Evolutionary conservation across 805 yeast genomes (phyloP).

Genomic region (Scheffersomyces coipomensis): DNA sequence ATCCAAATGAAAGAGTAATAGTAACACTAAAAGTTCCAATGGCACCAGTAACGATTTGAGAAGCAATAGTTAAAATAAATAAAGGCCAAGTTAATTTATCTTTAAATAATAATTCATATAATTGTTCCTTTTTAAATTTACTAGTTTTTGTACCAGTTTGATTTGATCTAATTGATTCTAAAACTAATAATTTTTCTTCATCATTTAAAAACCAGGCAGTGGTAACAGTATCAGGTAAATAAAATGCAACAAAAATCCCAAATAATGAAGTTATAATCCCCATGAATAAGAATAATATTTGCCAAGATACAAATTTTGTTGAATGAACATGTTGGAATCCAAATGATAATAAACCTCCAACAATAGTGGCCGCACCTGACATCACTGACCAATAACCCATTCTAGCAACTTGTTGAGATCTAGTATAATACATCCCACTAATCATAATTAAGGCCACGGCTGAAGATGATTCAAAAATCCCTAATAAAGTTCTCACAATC

Average conservation of each 20-base stretch:
- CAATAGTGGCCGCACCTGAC: slow-evolving; percentile 56
- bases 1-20: slow-evolving; percentile 53
- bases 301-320: slow-evolving; percentile 52
- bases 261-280: slow-evolving; percentile 52
- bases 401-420: slow-evolving; percentile 49
- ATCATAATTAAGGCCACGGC: slow-evolving; percentile 58
- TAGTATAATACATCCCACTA: slow-evolving; percentile 63
- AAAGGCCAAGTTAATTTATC: slow-evolving; percentile 54
- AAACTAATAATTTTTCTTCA: slow-evolving; percentile 39
- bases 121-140: slow-evolving; percentile 43
- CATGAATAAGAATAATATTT: slow-evolving; percentile 55
- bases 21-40: slow-evolving; percentile 53
- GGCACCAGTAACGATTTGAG: slow-evolving; percentile 52
- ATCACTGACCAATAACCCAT: slow-evolving; percentile 59
- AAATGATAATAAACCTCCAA: slow-evolving; percentile 44
- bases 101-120: slow-evolving; percentile 43
- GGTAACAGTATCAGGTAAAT: slow-evolving; percentile 51
- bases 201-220: slow-evolving; percentile 35
- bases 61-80: slow-evolving; percentile 41
- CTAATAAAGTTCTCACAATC: slow-evolving; percentile 54
- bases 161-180: slow-evolving; percentile 45
- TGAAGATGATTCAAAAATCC: slow-evolving; percentile 53
- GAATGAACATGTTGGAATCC: slow-evolving; percentile 51
- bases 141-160: slow-evolving; percentile 54
- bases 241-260: slow-evolving; percentile 43